Percentiles rank a stretch among this genome's conserved stretches.
These are phyloP conservation scores for Trifolium pratense DNA, from an alignment of 306 rosid species.

Conservation along the genomic window DNA sequence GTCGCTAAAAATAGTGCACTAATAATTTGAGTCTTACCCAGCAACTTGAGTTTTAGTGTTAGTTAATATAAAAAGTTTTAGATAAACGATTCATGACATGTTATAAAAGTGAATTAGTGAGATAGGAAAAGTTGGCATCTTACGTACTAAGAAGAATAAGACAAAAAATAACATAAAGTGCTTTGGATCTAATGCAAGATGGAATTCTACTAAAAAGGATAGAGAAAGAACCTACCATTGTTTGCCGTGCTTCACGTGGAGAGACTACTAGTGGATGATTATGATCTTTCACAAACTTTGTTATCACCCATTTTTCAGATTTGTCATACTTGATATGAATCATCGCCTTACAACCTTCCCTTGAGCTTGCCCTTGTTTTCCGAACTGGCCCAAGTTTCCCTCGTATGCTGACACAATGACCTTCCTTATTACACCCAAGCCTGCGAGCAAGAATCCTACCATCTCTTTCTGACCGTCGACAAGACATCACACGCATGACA, in stretches of 20 bases:
- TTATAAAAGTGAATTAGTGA: no score
- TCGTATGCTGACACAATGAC: constrained; percentile 76
- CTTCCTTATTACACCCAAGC: constrained; percentile 95
- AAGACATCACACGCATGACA: constrained; percentile 98
- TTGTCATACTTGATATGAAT: constrained; percentile 86
- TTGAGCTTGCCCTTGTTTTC: constrained; percentile 82
- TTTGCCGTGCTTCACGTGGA: constrained; percentile 95
- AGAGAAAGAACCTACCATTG: constrained; percentile 64
- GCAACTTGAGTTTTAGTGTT: no score
- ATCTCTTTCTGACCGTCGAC: constrained; percentile 95
- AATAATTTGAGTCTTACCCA: no score
- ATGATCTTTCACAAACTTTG: constrained; percentile 91
- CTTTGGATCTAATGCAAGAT: no score
- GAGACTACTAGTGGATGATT: constrained; percentile 87
- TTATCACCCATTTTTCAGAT: constrained; percentile 90
- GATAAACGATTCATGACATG: no score
- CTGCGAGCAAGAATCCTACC: constrained; percentile 96
- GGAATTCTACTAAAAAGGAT: no score
- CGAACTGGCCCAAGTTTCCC: constrained; percentile 81
- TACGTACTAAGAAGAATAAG: no score
- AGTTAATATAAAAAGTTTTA: no score
- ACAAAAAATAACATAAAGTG: no score
- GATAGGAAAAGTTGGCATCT: no score
- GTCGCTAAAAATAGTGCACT: no score
- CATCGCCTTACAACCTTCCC: constrained; percentile 99